A percentile compares a stretch with the other conserved stretches of the same genome.
Evolutionary conservation across 1,139 yeast species (phyloP).

Genomic region (Zygosaccharomyces pseudobailii): DNA sequence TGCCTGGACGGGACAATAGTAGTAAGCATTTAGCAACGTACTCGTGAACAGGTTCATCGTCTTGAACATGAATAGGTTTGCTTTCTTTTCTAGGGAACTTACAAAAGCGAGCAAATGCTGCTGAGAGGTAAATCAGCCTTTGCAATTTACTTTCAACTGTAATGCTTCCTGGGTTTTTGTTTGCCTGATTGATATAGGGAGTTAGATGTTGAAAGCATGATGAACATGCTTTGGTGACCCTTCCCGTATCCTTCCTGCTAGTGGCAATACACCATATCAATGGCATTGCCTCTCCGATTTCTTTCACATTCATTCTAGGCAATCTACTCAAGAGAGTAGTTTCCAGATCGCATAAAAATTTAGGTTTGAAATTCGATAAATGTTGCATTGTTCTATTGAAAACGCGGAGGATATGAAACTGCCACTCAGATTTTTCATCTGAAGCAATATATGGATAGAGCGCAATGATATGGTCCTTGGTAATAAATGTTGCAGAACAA

Average conservation of each 20-base stretch:
- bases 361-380: constrained; percentile 44
- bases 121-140: constrained; percentile 58
- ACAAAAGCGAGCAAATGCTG: constrained; percentile 67
- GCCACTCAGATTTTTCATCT: constrained; percentile 41
- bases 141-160: constrained; percentile 44
- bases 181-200: constrained; percentile 40
- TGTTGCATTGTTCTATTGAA: constrained; percentile 47
- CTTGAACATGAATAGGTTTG: constrained; percentile 42
- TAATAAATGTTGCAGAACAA: constrained; percentile 46
- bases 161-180: constrained; percentile 21
- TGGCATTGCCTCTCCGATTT: constrained; percentile 66
- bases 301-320: constrained; percentile 54
- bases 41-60: constrained; percentile 51
- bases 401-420: constrained; percentile 49
- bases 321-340: constrained; percentile 47
- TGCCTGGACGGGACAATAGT: constrained; percentile 42
- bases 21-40: constrained; percentile 53
- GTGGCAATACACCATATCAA: constrained; percentile 54
- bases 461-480: constrained; percentile 60
- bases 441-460: constrained; percentile 53
- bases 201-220: constrained; percentile 50
- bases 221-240: constrained; percentile 55
- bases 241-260: constrained; percentile 43
- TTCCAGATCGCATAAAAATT: constrained; percentile 50
- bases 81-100: constrained; percentile 46